These are phyloP conservation scores for Diospyros lotus DNA, from an alignment of 148 eudicot genomes.

Conservation along the genomic window DNA sequence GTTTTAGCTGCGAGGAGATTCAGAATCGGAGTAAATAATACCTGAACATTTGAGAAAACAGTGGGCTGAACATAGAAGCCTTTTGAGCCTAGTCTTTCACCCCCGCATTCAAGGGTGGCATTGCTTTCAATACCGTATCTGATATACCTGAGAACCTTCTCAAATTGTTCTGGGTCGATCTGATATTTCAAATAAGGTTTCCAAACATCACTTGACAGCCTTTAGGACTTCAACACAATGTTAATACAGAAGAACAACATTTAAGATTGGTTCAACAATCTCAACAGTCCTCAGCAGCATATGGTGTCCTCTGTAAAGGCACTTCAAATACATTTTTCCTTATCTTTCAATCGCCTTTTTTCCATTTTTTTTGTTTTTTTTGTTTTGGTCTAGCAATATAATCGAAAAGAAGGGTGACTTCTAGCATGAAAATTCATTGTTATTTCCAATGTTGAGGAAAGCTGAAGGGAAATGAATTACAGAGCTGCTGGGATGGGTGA, in stretches of 20 bases:
- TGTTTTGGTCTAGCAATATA: neutral
- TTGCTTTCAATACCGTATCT: constrained; percentile 68
- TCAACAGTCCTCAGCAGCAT: neutral
- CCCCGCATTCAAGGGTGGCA: constrained; percentile 95
- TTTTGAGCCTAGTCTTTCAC: constrained; percentile 61
- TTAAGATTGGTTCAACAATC: neutral
- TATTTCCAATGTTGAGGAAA: neutral
- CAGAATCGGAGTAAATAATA: constrained; percentile 17
- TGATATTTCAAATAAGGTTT: constrained; percentile 17
- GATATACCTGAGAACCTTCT: constrained; percentile 74
- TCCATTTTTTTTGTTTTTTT: too few relatives aligned
- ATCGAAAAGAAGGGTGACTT: neutral
- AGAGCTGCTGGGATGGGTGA: neutral
- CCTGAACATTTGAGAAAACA: constrained; percentile 88
- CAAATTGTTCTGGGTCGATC: constrained; percentile 82
- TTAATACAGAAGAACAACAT: neutral
- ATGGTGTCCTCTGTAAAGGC: neutral
- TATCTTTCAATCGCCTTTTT: too few relatives aligned
- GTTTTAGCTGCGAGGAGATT: neutral
- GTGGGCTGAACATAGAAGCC: constrained; percentile 91
- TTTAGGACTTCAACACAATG: neutral
- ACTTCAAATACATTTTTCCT: too few relatives aligned
- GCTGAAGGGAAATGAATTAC: neutral
- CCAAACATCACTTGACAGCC: constrained; percentile 6
- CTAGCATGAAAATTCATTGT: neutral